These are phyloP conservation scores for Noccaea caerulescens DNA, from an alignment of 345 rosid genomes.

Conservation along the genomic window DNA sequence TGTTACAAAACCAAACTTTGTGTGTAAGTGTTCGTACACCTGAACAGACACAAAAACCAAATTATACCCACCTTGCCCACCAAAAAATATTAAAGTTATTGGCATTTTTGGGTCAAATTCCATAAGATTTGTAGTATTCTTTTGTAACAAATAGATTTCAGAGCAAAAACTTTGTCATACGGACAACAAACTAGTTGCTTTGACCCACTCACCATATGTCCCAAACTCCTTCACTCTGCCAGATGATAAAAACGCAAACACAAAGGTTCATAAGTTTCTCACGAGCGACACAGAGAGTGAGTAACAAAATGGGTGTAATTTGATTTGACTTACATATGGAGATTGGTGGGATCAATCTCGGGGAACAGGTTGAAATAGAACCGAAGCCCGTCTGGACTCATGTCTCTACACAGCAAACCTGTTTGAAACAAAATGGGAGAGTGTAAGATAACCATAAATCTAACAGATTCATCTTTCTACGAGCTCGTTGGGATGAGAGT, in stretches of 20 bases:
- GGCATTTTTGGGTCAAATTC: constrained; percentile 21
- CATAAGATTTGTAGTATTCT: background rate
- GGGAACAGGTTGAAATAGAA: constrained; percentile 81
- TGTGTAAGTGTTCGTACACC: background rate
- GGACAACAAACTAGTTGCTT: constrained; percentile 40
- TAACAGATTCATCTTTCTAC: background rate
- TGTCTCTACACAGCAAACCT: constrained; percentile 91
- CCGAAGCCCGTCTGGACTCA: constrained; percentile 85
- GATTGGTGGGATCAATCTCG: constrained; percentile 56
- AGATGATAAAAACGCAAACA: background rate
- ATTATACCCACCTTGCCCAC: constrained; percentile 1
- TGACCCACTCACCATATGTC: constrained; percentile 55
- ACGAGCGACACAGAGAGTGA: background rate
- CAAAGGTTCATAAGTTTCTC: constrained; percentile 21
- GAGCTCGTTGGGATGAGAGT: background rate
- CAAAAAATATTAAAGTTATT: background rate
- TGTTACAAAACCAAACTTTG: constrained; percentile 1
- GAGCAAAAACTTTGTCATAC: constrained; percentile 28
- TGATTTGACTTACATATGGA: constrained; percentile 60
- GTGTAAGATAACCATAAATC: constrained; percentile 40
- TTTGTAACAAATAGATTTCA: constrained; percentile 29
- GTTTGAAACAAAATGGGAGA: constrained; percentile 47
- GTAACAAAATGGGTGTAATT: too few species aligned
- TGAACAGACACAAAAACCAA: background rate
- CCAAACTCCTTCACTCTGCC: constrained; percentile 56